A percentile compares a stretch with the other conserved stretches of the same genome.
Evolutionary conservation across 768 basidiomycete species (phyloP).

Genomic region (Amyloporia xantha): DNA sequence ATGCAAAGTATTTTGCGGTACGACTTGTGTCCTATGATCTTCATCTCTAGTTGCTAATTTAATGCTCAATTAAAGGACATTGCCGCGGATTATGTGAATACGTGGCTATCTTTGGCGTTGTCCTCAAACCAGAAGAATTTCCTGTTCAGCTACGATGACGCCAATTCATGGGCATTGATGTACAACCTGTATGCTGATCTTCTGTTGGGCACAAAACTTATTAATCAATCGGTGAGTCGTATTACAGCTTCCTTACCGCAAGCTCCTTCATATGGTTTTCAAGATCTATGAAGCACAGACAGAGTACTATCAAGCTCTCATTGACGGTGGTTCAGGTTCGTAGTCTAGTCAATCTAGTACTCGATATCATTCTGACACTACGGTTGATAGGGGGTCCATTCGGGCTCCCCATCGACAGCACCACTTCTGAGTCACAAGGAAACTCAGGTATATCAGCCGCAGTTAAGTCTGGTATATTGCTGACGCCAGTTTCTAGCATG

Average conservation of each 20-base stretch:
- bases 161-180: constrained; percentile 3
- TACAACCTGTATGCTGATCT: constrained; percentile 10
- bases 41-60: background rate
- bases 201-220: constrained; percentile 5
- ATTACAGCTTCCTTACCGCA: background rate
- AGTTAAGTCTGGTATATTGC: no score
- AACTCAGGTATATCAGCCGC: constrained; percentile 4
- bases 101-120: constrained; percentile 4
- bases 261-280: background rate
- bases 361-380: no score
- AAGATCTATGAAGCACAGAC: background rate
- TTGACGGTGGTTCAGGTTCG: no score
- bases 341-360: no score
- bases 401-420: constrained; percentile 2
- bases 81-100: background rate
- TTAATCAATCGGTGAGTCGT: constrained; percentile 3
- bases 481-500: background rate
- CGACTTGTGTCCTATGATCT: background rate
- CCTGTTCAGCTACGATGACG: background rate
- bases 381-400: background rate
- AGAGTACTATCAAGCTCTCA: background rate
- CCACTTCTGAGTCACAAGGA: background rate
- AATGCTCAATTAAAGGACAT: background rate
- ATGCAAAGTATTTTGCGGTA: constrained; percentile 12
- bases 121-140: background rate